Conservation (phyloP, 2,329 filamentous ascomycete species). For the Trichocomaceae sp. region DNA sequence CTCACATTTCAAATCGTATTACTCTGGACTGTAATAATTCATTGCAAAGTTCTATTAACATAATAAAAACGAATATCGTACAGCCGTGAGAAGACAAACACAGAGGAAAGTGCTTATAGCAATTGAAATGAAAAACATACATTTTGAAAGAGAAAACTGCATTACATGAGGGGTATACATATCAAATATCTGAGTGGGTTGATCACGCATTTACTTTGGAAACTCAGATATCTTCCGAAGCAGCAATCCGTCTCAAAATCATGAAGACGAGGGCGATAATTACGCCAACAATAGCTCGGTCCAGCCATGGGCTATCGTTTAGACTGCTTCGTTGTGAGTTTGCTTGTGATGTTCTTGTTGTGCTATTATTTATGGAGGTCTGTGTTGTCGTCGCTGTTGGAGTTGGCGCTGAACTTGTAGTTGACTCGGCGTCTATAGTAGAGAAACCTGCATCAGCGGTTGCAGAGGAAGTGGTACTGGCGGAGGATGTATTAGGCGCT, state of each 20-base stretch:
- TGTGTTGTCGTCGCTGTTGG: conserved; percentile 41
- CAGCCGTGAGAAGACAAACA: too few species aligned
- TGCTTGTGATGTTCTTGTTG: not conserved
- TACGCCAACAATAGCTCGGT: conserved; percentile 70
- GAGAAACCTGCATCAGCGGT: not conserved
- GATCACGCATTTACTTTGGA: too few species aligned
- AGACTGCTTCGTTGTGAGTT: conserved; percentile 6
- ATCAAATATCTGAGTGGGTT: not conserved
- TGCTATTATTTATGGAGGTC: not conserved
- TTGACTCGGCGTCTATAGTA: not conserved
- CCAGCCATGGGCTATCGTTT: conserved; percentile 64
- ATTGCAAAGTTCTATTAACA: not conserved
- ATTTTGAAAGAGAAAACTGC: not conserved
- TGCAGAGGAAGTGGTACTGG: not conserved
- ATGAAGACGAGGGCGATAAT: conserved; percentile 64
- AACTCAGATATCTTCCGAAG: conserved; percentile 13
- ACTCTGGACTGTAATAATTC: too few species aligned
- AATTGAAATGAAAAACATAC: not conserved
- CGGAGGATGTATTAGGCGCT: not conserved
- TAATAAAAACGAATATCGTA: not conserved
- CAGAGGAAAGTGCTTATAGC: not conserved
- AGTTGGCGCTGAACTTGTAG: conserved; percentile 11
- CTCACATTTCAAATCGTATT: too few species aligned
- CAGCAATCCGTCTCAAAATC: conserved; percentile 48
- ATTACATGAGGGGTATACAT: not conserved